Evolutionary conservation across 2,329 filamentous ascomycete species (phyloP), one percentile per base, ranked within the genome.

Genomic region (Aspergillus phoenicis): DNA sequence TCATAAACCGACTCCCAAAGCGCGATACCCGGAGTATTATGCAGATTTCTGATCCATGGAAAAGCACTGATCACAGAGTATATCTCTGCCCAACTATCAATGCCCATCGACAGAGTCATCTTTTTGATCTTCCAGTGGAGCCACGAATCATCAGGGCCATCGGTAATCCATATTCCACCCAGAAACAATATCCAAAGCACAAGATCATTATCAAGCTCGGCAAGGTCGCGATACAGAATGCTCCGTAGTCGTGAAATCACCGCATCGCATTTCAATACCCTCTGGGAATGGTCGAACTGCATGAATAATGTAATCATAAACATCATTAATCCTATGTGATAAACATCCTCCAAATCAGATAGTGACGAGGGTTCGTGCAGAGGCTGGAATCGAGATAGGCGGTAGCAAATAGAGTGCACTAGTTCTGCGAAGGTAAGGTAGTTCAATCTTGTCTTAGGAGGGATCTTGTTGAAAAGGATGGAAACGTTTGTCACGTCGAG

Each of bases 321-420:
- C 24, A 59, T 43, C 20, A 53, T 49, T n/a, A 59, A 48, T 8
- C 57, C 57, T 26, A 59, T 33, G 36, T 59, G 49, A n/a, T 13
- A 56, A n/a, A 22, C 43, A 15, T 52, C 28, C 39, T 60, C 53
- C 8, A 26, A 15, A 26, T 52, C 57, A 49, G 22, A 2, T 20
- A 7, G 47, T 6, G 17, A 20, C 6, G 13, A 41, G 8, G 41
- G 38, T 15, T 58, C 26, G 4, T 48, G 38, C 3, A 64, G 45
- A 17, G 57, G 47, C 13, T 45, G 38, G 26, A 64, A 64, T 3
- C 38, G 51, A 8, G 60, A 49, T 4, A 64, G 51, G 11, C 62
- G 43, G 41, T 56, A 60, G 26, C 60, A 59, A 36, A 64, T 24
- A 15, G 62, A 64, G 15, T 62, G 24, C 4, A 64, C 36, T 5